Percentiles rank a stretch among this genome's conserved stretches.
phyloP scores from a whole-genome alignment of 2,329 filamentous ascomycete species.

The Alternaria gansuensis region DNA sequence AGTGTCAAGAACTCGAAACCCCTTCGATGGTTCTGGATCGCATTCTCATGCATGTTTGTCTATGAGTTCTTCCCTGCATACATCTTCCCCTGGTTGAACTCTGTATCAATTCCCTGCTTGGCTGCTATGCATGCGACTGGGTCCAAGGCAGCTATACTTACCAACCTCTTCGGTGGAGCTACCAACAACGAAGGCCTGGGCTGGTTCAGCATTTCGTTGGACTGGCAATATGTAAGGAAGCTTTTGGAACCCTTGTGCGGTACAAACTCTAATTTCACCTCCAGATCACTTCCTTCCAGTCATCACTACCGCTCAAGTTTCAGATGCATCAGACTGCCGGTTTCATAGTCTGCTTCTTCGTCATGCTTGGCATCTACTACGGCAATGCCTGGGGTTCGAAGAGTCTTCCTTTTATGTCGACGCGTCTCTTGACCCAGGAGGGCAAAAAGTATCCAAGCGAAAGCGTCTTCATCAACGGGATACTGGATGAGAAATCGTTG shows the following conservation, averaged over 20 bases:
- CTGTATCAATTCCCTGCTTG: constrained; percentile 28
- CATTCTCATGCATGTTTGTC: constrained; percentile 27
- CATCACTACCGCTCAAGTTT: constrained; percentile 27
- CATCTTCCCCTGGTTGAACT: constrained; percentile 31
- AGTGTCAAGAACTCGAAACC: constrained; percentile 28
- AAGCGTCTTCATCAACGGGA: constrained; percentile 23
- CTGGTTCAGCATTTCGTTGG: constrained; percentile 23
- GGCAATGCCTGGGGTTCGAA: constrained; percentile 28
- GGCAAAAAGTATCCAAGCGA: constrained; percentile 22
- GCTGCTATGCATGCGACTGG: constrained; percentile 28
- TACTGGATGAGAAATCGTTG: constrained; percentile 25
- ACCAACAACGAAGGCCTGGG: constrained; percentile 28
- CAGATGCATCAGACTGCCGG: constrained; percentile 26
- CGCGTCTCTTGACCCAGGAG: constrained; percentile 23
- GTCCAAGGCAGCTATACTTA: constrained; percentile 22
- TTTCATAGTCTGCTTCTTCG: constrained; percentile 21
- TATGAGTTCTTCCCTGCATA: constrained; percentile 32
- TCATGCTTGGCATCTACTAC: constrained; percentile 28
- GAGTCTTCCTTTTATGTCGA: constrained; percentile 27
- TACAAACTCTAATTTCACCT: not conserved
- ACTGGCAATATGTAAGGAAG: constrained; percentile 30
- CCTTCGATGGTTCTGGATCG: constrained; percentile 30
- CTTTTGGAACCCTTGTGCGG: not conserved
- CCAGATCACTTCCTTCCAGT: constrained; percentile 30
- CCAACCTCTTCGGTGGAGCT: constrained; percentile 28